These are phyloP conservation scores for Boletus reticulatus DNA, from an alignment of 768 basidiomycete species.

Conservation along the genomic window DNA sequence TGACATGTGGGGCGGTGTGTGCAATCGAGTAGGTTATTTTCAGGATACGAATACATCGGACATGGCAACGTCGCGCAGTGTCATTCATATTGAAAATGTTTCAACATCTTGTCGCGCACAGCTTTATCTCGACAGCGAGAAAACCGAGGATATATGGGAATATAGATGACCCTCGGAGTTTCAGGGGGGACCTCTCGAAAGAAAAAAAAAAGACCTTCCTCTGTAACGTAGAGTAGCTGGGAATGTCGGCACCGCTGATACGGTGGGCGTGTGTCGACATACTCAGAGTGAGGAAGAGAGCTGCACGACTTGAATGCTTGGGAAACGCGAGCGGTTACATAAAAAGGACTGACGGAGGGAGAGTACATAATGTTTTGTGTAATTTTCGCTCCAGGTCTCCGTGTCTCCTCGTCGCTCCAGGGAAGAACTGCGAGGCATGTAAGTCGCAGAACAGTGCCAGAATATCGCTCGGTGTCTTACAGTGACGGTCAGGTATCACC, in stretches of 20 bases:
- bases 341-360: constrained; percentile 13
- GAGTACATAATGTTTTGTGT: constrained; percentile 21
- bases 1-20: background rate
- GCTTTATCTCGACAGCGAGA: constrained; percentile 7
- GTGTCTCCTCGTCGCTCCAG: constrained; percentile 1
- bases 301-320: constrained; percentile 10
- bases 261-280: background rate
- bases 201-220: background rate
- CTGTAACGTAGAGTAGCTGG: background rate
- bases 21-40: background rate
- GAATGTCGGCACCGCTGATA: background rate
- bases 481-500: constrained; percentile 16
- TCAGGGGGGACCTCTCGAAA: background rate
- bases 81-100: constrained; percentile 9
- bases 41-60: constrained; percentile 10
- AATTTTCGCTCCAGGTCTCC: background rate
- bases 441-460: constrained; percentile 6
- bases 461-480: background rate
- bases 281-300: constrained; percentile 3
- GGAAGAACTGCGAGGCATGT: constrained; percentile 16
- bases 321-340: constrained; percentile 29
- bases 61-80: constrained; percentile 3
- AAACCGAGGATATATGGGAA: constrained; percentile 18
- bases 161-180: background rate
- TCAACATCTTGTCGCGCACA: constrained; percentile 17